Conservation (phyloP, 2,329 filamentous ascomycete species). For the Arthrobotrys pseudoclavata region DNA sequence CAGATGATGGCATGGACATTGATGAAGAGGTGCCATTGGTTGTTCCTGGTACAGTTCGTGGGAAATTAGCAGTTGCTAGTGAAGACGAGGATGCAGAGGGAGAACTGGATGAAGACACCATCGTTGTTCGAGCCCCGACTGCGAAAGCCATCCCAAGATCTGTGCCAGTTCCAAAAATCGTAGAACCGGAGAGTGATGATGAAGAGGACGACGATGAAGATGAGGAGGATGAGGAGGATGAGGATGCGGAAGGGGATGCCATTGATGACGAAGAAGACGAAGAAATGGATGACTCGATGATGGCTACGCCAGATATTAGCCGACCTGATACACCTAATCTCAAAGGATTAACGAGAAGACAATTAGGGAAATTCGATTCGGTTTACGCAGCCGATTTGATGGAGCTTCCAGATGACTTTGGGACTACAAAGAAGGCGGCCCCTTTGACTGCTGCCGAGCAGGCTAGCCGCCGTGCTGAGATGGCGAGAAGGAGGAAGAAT, state of each 20-base stretch:
- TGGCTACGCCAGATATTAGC: slow-evolving; percentile 61
- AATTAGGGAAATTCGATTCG: slow-evolving; percentile 73
- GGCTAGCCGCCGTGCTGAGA: slow-evolving; percentile 79
- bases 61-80: slow-evolving; percentile 66
- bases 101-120: slow-evolving; percentile 65
- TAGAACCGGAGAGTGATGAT: slow-evolving; percentile 37
- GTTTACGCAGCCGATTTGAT: slow-evolving; percentile 68
- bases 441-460: slow-evolving; percentile 78
- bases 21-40: slow-evolving; percentile 33
- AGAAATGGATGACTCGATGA: slow-evolving; percentile 63
- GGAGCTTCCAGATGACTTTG: slow-evolving; percentile 67
- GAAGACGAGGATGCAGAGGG: slow-evolving; percentile 64
- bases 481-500: slow-evolving; percentile 80
- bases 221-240: slow-evolving; percentile 54
- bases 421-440: slow-evolving; percentile 58
- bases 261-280: slow-evolving; percentile 52
- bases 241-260: slow-evolving; percentile 59
- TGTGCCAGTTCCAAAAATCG: slow-evolving; percentile 31
- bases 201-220: slow-evolving; percentile 48
- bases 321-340: slow-evolving; percentile 72
- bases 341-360: slow-evolving; percentile 77
- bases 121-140: slow-evolving; percentile 26
- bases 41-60: slow-evolving; percentile 25
- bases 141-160: slow-evolving; percentile 28
- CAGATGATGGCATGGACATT: slow-evolving; percentile 65